Percentiles rank a stretch among this genome's conserved stretches.
phyloP scores from a whole-genome alignment of 768 basidiomycete species.

The Chalciporus chontae region DNA sequence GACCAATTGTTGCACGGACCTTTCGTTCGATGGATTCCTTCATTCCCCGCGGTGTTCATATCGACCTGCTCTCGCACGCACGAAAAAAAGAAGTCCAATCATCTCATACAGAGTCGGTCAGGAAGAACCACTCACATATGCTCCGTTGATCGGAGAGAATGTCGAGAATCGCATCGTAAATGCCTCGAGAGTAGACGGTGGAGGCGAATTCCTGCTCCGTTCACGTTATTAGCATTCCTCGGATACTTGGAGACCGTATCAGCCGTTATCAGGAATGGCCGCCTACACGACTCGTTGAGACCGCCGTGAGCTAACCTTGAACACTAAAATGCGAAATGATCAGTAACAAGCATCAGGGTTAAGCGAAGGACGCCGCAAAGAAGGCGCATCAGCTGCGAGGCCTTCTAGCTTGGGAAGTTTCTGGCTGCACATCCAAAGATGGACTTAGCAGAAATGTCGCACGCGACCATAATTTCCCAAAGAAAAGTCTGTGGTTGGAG shows the following conservation, averaged over 20 bases:
- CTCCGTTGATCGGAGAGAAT: conserved; percentile 21
- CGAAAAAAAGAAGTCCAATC: conserved; percentile 11
- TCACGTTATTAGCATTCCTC: conserved; percentile 15
- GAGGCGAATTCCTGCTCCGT: not conserved
- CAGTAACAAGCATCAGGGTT: conserved; percentile 9
- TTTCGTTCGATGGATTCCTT: conserved; percentile 14
- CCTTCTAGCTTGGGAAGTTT: conserved; percentile 15
- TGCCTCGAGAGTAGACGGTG: conserved; percentile 1
- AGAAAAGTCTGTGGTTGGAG: conserved; percentile 3
- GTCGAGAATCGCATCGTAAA: conserved; percentile 6
- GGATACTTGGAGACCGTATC: conserved; percentile 6
- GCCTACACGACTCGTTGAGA: conserved; percentile 6
- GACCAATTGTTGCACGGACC: conserved; percentile 22
- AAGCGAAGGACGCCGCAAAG: conserved; percentile 25
- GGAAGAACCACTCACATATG: conserved; percentile 4
- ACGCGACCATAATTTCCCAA: not conserved
- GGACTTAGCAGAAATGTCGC: conserved; percentile 15
- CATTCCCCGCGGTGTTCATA: conserved; percentile 33
- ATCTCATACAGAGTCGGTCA: conserved; percentile 6
- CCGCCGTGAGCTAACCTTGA: conserved; percentile 12
- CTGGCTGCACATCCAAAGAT: conserved; percentile 12
- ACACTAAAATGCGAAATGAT: conserved; percentile 17
- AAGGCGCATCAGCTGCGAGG: conserved; percentile 34
- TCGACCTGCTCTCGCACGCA: conserved; percentile 8
- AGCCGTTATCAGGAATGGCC: conserved; percentile 6